Evolutionary conservation across 2,329 filamentous ascomycete species (phyloP).

Genomic region (Pseudovirgaria hyperparasitica): DNA sequence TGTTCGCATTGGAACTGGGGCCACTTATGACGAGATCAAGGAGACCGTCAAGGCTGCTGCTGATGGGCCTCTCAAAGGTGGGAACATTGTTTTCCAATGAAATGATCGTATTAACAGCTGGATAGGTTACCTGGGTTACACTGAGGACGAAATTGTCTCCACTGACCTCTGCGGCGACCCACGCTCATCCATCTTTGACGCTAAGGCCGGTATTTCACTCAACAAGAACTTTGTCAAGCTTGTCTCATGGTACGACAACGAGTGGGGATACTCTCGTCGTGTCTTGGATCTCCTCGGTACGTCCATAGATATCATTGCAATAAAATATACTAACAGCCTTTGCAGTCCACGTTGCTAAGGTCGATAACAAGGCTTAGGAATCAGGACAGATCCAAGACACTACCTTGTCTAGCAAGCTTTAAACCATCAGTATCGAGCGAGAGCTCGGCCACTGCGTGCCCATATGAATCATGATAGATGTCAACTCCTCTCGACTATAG

Average conservation of each 20-base stretch:
- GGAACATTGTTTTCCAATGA: conserved; percentile 16
- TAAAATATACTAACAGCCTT: conserved; percentile 1
- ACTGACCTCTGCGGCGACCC: conserved; percentile 85
- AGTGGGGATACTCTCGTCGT: conserved; percentile 97
- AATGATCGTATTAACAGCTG: conserved; percentile 12
- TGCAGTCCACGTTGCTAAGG: conserved; percentile 31
- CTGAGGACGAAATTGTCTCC: conserved; percentile 94
- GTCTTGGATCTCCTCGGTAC: conserved; percentile 35
- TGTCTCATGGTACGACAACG: conserved; percentile 97
- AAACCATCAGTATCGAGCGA: no score
- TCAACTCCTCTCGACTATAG: no score
- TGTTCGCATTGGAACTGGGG: conserved; percentile 81
- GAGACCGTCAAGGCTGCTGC: conserved; percentile 71
- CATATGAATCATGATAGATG: no score
- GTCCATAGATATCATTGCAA: not conserved
- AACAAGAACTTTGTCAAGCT: conserved; percentile 99
- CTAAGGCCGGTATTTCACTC: conserved; percentile 96
- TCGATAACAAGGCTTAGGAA: conserved; percentile 30
- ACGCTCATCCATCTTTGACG: conserved; percentile 96
- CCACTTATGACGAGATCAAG: conserved; percentile 89
- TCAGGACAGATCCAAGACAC: conserved; percentile 25
- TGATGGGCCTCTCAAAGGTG: conserved; percentile 75
- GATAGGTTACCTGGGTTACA: conserved; percentile 78
- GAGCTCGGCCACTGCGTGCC: no score
- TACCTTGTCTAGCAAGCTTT: conserved; percentile 1